Evolutionary conservation across 352 stramenopile species (phyloP).

Genomic region (Stephanocyclus meneghinianus): DNA sequence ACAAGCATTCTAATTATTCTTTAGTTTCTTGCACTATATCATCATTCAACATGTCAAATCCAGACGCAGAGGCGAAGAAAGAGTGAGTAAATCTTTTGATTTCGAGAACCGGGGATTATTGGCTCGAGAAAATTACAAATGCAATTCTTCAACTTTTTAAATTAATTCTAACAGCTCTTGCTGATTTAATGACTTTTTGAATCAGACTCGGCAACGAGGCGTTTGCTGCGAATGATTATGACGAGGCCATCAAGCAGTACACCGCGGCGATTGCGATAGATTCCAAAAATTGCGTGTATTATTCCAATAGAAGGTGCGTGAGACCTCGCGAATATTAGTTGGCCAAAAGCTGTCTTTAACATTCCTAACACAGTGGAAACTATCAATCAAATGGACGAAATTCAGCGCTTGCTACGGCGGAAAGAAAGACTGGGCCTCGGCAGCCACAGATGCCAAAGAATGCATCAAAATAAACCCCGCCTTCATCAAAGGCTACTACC

Average conservation of each 20-base stretch:
- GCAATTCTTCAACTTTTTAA: background rate
- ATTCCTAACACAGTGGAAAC: background rate
- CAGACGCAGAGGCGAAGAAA: constrained; percentile 54
- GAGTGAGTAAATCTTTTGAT: constrained; percentile 35
- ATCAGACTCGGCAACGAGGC: constrained; percentile 79
- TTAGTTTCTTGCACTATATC: background rate
- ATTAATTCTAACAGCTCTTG: background rate
- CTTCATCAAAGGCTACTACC: constrained; percentile 86
- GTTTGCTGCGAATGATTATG: constrained; percentile 77
- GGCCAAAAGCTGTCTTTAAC: background rate
- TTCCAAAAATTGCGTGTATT: constrained; percentile 80
- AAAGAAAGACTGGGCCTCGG: constrained; percentile 67
- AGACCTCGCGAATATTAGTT: constrained; percentile 13
- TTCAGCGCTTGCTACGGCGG: constrained; percentile 74
- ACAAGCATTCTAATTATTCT: background rate
- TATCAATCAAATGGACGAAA: background rate
- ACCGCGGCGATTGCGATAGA: constrained; percentile 77
- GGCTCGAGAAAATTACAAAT: background rate
- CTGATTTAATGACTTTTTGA: constrained; percentile 4
- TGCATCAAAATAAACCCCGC: constrained; percentile 79
- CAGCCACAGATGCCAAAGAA: constrained; percentile 80
- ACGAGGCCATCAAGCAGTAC: constrained; percentile 79
- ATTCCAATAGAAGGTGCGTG: constrained; percentile 76
- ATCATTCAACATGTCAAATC: constrained; percentile 39
- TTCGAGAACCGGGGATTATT: background rate